These are phyloP conservation scores for Sugiyamaella floridensis DNA, from an alignment of 805 yeast species.

Conservation along the genomic window DNA sequence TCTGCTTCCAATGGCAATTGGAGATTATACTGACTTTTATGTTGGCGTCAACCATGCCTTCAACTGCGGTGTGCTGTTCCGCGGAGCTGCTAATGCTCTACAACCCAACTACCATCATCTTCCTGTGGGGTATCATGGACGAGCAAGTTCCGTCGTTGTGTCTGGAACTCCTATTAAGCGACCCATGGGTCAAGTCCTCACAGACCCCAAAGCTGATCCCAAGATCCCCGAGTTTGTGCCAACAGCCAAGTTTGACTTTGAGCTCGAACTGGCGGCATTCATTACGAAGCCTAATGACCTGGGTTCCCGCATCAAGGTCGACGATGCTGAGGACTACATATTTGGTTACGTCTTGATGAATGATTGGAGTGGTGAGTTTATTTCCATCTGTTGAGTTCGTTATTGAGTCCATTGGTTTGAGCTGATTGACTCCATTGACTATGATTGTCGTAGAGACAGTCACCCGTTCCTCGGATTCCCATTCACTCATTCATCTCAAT, in stretches of 20 bases:
- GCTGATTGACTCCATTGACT: too few species aligned
- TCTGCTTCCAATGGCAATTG: constrained; percentile 20
- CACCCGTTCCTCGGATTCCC: too few species aligned
- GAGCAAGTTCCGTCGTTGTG: constrained; percentile 22
- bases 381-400: neutral
- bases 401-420: too few species aligned
- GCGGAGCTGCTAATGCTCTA: constrained; percentile 22
- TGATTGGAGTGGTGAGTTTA: constrained; percentile 18
- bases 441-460: too few species aligned
- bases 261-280: constrained; percentile 23
- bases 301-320: constrained; percentile 16
- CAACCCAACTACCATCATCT: constrained; percentile 22
- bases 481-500: too few species aligned
- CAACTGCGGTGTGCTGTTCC: constrained; percentile 21
- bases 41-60: constrained; percentile 22
- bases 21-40: constrained; percentile 25
- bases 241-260: constrained; percentile 19
- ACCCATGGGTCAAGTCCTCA: constrained; percentile 22
- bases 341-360: constrained; percentile 25
- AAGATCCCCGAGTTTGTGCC: constrained; percentile 7
- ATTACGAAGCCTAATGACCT: constrained; percentile 16
- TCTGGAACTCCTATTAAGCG: constrained; percentile 22
- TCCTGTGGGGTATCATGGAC: constrained; percentile 25
- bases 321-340: constrained; percentile 19
- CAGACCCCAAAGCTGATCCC: constrained; percentile 9